phyloP scores from a whole-genome alignment of 139 green algal genomes.

The Volvox reticuliferus region DNA sequence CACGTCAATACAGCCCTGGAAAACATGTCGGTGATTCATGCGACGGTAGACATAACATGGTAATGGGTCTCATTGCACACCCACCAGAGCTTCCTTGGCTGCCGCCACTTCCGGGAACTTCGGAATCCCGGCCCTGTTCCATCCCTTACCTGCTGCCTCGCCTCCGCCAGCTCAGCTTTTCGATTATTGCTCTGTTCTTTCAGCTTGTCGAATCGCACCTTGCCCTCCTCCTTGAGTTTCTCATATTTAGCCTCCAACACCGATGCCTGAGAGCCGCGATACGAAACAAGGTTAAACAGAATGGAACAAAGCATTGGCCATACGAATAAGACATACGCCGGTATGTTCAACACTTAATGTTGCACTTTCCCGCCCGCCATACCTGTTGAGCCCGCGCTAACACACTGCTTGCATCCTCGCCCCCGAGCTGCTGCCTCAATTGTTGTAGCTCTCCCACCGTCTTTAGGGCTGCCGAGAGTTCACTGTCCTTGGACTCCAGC shows the following conservation, averaged over 20 bases:
- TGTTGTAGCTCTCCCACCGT: constrained; percentile 15
- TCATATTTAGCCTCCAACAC: constrained; percentile 41
- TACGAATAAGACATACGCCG: background rate
- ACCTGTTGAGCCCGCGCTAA: constrained; percentile 41
- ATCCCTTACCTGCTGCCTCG: constrained; percentile 19
- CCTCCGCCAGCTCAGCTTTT: constrained; percentile 44
- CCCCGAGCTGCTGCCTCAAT: constrained; percentile 35
- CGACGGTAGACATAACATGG: no score
- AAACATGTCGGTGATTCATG: no score
- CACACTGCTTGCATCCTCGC: constrained; percentile 32
- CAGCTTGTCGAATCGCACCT: constrained; percentile 46
- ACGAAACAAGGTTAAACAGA: background rate
- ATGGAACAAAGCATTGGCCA: background rate
- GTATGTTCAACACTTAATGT: background rate
- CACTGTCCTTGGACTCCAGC: constrained; percentile 36
- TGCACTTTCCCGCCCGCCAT: background rate
- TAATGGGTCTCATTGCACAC: no score
- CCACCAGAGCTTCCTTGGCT: no score
- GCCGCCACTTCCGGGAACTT: no score
- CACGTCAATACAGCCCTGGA: no score
- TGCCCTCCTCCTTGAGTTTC: constrained; percentile 45
- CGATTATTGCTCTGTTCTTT: constrained; percentile 46
- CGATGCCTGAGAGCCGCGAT: background rate
- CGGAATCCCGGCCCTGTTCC: no score
- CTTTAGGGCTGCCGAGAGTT: background rate